Evolutionary conservation across 306 rosid species (phyloP), one percentile per base, ranked within the genome.

Genomic region (Castanea sativa): DNA sequence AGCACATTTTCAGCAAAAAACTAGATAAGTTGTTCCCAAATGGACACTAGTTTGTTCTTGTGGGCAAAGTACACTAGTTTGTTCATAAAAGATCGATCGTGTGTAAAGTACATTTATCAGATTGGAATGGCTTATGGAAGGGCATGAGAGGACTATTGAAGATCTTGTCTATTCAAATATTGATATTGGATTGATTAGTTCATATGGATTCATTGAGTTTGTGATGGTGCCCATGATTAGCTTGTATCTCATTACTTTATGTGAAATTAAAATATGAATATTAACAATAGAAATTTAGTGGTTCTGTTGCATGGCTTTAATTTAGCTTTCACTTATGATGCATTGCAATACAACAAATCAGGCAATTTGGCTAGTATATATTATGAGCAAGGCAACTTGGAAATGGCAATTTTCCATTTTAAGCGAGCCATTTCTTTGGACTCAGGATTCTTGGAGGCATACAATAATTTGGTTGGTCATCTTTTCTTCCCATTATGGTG

Each of bases 401-500:
- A 96, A 63, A 64, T 93, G 93, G 99, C 99, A 65, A 92, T 96
- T 81, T 84, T 91, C 78, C 98, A 96, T 85, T 96, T 93, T 67
- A 96, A 93, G 90, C 98, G 90, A 88, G 99, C 99, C 74, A 90
- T 96, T 76, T 60, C 94, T 67, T 86, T 87, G 72, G 99, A 96
- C 80, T 91, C 98, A 81, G 86, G 96, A 86, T 93, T 96, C 88
- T 87, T 96, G 93, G 99, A 96, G 83, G 99, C 99, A 32, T 96
- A 91, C 85, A 96, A 96, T 80, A 96, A 96, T 83, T 85, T 96
- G 99, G 99, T 96, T 76, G 65, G 94, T 86, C 83, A 11, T 76
- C 59, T 72, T 53, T 3, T 32, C 5, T 35, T 35, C 9, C 29
- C 52, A 27, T 67, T 33, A 67, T 52, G 3, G 35, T 29, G 13